phyloP scores from a whole-genome alignment of 1,284 basidiomycete species.

The Puccinia brachypodii region DNA sequence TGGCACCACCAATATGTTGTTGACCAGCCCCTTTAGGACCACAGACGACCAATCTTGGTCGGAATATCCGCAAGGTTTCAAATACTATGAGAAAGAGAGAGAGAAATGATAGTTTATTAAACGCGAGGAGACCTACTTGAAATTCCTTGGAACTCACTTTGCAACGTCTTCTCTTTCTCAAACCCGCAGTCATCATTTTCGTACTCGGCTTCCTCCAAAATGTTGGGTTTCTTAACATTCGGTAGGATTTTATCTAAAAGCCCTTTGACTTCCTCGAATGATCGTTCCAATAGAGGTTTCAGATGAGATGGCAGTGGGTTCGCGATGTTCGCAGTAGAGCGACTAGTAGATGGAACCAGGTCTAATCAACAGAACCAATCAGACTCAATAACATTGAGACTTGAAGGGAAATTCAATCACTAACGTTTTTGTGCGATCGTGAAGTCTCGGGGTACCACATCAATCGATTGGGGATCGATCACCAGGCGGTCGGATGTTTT shows the following conservation, averaged over 20 bases:
- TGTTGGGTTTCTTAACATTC: slow-evolving; percentile 57
- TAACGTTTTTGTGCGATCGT: slow-evolving; percentile 95
- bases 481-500: slow-evolving; percentile 81
- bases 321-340: slow-evolving; percentile 81
- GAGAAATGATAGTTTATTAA: background rate
- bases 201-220: slow-evolving; percentile 87
- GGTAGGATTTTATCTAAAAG: slow-evolving; percentile 63
- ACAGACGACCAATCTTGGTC: slow-evolving; percentile 82
- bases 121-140: background rate
- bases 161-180: slow-evolving; percentile 69
- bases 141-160: slow-evolving; percentile 65
- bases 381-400: background rate
- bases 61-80: slow-evolving; percentile 84
- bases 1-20: slow-evolving; percentile 80
- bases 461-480: slow-evolving; percentile 81
- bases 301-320: slow-evolving; percentile 82
- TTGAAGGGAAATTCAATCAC: slow-evolving; percentile 55
- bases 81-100: slow-evolving; percentile 65
- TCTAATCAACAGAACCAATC: slow-evolving; percentile 61
- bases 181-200: slow-evolving; percentile 62
- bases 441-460: slow-evolving; percentile 85
- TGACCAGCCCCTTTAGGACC: slow-evolving; percentile 88
- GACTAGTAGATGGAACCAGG: slow-evolving; percentile 87
- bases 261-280: slow-evolving; percentile 70
- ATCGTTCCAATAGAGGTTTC: slow-evolving; percentile 70